Base-by-base conservation (phyloP, 2,329 filamentous ascomycete genomes). In the Pseudogymnoascus sp. region DNA sequence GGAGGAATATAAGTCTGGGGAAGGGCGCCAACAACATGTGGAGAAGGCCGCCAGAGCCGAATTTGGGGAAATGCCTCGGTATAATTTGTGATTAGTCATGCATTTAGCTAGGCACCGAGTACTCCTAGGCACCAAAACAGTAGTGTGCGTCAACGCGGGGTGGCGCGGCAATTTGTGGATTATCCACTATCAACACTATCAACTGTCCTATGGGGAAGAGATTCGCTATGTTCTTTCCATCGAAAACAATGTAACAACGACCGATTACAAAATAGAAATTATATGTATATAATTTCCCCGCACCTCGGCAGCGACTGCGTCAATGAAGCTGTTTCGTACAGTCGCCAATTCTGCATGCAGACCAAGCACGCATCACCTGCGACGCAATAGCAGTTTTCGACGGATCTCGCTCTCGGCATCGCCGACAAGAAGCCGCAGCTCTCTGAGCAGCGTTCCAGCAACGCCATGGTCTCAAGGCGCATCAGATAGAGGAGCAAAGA, bases 51-150 rank as follows among this genome's bases (percentile, higher is more conserved):
- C 34, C 36, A 54, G 61, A 26, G 60, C 60, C 31, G 65, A 68
- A 67, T 68, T 68, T 70, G 68, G 69, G 70, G 68, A 71, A 69
- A 70, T 72, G 66, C 70, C 71, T 70, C 69, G 71, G 71, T 68
- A 42, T 42, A 10, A 40, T 61, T 26, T 61, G 10, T 40, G 39
- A 26, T 61, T 61, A 61, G 59, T 61, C 59, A 61, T 39, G 51
- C 21, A 16, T 40, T 61, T 61, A 40, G 34, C 36, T 61, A 61
- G 39, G 34, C 59, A 42, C 51, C 18, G n/a, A n/a, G n/a, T n/a
- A n/a, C n/a, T n/a, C n/a, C 36, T 61, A 61, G 39, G 34, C 59
- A 42, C 51, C 18, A 36, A 29, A 36, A 57, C 16, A 57, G 51
- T 57, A 57, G 51, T 57, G 51, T 57, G 51, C 29, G 51, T 57